Evolutionary conservation across 257 asterid species (phyloP).

Genomic region (Voacanga thouarsii): DNA sequence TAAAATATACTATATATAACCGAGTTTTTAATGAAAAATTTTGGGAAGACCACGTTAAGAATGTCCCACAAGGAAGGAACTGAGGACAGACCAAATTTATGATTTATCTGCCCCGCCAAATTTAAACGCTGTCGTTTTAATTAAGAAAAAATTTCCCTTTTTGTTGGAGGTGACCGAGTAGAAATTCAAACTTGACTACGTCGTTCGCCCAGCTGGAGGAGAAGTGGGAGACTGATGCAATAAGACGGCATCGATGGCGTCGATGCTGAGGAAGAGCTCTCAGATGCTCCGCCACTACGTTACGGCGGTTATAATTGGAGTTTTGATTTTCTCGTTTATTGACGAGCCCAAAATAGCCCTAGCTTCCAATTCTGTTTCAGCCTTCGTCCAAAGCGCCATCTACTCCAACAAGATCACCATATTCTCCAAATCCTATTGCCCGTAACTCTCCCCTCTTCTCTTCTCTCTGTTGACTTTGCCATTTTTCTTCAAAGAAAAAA

Average conservation of each 20-base stretch:
- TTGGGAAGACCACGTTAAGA: too few species aligned
- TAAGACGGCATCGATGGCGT: neutral
- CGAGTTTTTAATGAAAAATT: too few species aligned
- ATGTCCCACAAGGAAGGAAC: too few species aligned
- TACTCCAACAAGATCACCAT: conserved; percentile 82
- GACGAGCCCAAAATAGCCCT: conserved; percentile 42
- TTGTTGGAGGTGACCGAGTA: too few species aligned
- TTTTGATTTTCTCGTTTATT: conserved; percentile 39
- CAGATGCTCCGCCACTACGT: conserved; percentile 35
- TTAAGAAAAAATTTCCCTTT: too few species aligned
- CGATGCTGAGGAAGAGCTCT: conserved; percentile 17
- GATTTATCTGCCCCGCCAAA: too few species aligned
- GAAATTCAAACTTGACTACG: neutral
- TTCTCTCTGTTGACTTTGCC: neutral
- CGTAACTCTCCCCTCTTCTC: conserved; percentile 43
- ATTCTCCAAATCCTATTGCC: conserved; percentile 97
- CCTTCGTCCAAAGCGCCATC: conserved; percentile 76
- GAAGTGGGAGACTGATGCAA: neutral
- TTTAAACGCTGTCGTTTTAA: too few species aligned
- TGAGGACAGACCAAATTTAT: too few species aligned
- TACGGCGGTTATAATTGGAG: conserved; percentile 46
- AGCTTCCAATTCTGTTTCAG: conserved; percentile 82
- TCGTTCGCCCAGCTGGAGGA: neutral
- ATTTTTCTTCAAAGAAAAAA: too few species aligned
- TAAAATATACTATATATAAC: too few species aligned